Percentiles rank a stretch among this genome's conserved stretches.
These are phyloP conservation scores for Linum tenue DNA, from an alignment of 345 rosid species.

Conservation along the genomic window DNA sequence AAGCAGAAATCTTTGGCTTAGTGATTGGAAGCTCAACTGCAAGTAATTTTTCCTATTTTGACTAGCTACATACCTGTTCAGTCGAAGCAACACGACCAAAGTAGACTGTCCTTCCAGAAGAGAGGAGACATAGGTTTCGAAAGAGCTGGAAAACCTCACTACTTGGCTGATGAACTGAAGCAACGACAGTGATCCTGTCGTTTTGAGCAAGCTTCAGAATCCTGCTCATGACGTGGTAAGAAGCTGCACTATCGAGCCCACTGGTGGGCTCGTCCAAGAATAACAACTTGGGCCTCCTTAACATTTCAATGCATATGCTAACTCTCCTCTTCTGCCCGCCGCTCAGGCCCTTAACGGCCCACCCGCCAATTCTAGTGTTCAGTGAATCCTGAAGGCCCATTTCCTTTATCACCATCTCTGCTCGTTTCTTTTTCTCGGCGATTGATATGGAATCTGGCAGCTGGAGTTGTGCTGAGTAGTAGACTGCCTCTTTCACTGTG, in stretches of 20 bases:
- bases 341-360: slow-evolving; percentile 27
- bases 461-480: slow-evolving; percentile 49
- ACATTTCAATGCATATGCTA: slow-evolving; percentile 48
- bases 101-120: slow-evolving; percentile 37
- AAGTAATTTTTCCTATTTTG: background rate
- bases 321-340: slow-evolving; percentile 52
- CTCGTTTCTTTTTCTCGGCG: slow-evolving; percentile 34
- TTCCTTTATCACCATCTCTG: slow-evolving; percentile 37
- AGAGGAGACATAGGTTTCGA: slow-evolving; percentile 38
- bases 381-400: slow-evolving; percentile 41
- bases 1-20: background rate
- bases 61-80: slow-evolving; percentile 20
- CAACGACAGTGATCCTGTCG: slow-evolving; percentile 28
- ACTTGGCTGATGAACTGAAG: slow-evolving; percentile 48
- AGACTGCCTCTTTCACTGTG: slow-evolving; percentile 36
- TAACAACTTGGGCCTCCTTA: slow-evolving; percentile 36
- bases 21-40: background rate
- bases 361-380: slow-evolving; percentile 45
- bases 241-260: slow-evolving; percentile 47
- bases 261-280: slow-evolving; percentile 50
- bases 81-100: slow-evolving; percentile 37
- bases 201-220: slow-evolving; percentile 28
- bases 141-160: slow-evolving; percentile 41
- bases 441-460: slow-evolving; percentile 36
- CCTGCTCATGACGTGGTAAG: slow-evolving; percentile 39